These are phyloP conservation scores for Chlorociboria aeruginascens DNA, from an alignment of 495 filamentous ascomycete species.

Conservation along the genomic window DNA sequence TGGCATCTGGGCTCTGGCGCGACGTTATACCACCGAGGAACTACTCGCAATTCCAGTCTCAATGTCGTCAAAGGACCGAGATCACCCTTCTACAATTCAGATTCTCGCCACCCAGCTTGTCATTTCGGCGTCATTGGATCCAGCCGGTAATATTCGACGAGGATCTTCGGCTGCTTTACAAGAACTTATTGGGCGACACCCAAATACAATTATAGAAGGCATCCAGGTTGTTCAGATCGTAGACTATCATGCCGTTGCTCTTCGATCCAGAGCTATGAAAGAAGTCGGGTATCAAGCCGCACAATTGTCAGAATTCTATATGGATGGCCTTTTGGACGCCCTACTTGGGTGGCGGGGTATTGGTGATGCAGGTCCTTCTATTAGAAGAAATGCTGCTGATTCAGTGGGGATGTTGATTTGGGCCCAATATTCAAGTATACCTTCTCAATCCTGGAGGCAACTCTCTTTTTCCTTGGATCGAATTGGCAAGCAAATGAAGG, in stretches of 20 bases:
- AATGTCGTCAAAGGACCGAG: conserved; percentile 13
- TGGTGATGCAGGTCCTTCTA: conserved; percentile 58
- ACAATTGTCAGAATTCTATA: conserved; percentile 52
- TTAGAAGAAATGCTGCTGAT: conserved; percentile 57
- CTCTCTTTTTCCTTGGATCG: not conserved
- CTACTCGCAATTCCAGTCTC: conserved; percentile 46
- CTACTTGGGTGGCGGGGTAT: conserved; percentile 84
- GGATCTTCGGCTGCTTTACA: conserved; percentile 90
- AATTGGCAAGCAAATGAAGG: not conserved
- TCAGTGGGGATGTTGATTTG: conserved; percentile 47
- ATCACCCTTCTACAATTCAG: conserved; percentile 47
- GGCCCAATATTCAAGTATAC: not conserved
- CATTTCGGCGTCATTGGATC: conserved; percentile 73
- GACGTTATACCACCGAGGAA: conserved; percentile 74
- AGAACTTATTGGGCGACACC: conserved; percentile 87
- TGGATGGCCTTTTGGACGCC: conserved; percentile 52
- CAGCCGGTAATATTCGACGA: conserved; percentile 81
- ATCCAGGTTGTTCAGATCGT: conserved; percentile 79
- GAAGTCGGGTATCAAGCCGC: conserved; percentile 60
- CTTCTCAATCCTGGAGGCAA: not conserved
- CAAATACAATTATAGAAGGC: conserved; percentile 66
- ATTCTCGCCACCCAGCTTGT: conserved; percentile 69
- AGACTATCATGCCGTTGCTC: conserved; percentile 85
- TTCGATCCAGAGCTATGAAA: conserved; percentile 68
- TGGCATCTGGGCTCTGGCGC: conserved; percentile 83